Evolutionary conservation across 2,329 filamentous ascomycete species (phyloP).

Genomic region (Epichloe bromicola): DNA sequence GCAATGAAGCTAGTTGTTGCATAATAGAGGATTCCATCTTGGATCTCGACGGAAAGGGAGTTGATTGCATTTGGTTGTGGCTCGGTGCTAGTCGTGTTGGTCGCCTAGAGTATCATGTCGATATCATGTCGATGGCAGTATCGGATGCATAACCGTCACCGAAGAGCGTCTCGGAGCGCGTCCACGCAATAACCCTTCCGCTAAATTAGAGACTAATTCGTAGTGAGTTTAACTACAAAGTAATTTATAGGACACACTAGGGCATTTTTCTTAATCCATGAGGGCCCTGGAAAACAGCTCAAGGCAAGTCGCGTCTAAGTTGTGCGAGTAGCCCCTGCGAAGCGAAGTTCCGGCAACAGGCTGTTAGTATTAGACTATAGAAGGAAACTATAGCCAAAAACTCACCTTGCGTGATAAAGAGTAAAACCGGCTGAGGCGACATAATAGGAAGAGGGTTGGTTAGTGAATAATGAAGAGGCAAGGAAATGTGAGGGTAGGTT

Average conservation of each 20-base stretch:
- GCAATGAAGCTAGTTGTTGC: conserved; percentile 3
- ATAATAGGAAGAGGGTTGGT: conserved; percentile 4
- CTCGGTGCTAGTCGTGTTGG: background rate
- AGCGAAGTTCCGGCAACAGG: conserved; percentile 5
- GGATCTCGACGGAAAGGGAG: conserved; percentile 10
- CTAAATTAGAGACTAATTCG: background rate
- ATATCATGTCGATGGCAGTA: conserved; percentile 10
- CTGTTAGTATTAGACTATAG: conserved; percentile 5
- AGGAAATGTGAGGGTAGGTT: no score
- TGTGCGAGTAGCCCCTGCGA: conserved; percentile 5
- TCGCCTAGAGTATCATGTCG: conserved; percentile 10
- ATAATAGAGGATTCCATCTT: conserved; percentile 8
- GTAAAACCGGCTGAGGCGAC: conserved; percentile 6
- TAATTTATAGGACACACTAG: conserved; percentile 5
- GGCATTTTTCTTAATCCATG: conserved; percentile 5
- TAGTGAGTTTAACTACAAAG: background rate
- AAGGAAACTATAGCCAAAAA: conserved; percentile 1
- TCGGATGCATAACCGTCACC: background rate
- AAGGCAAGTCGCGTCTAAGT: conserved; percentile 5
- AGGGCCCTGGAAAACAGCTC: conserved; percentile 6
- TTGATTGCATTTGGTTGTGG: conserved; percentile 4
- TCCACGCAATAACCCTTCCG: background rate
- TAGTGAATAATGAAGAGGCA: conserved; percentile 1
- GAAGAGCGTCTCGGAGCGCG: conserved; percentile 7
- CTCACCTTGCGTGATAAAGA: conserved; percentile 8